phyloP scores from a whole-genome alignment of 2,329 filamentous ascomycete genomes.

The Nannizziopsis barbatae region DNA sequence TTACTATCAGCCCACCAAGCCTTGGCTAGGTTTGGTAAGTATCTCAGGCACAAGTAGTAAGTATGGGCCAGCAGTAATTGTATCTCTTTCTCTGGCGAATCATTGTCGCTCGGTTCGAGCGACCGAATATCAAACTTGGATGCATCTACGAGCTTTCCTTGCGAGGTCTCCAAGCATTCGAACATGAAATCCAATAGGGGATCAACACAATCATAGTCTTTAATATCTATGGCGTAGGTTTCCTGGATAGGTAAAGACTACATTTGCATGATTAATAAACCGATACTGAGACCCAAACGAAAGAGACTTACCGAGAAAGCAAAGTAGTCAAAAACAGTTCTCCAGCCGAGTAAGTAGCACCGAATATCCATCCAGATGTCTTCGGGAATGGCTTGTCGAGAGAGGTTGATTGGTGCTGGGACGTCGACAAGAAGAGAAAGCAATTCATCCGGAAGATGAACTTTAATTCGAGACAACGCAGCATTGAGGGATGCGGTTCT shows the following conservation, averaged over 20 bases:
- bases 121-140: conserved; percentile 59
- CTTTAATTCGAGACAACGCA: conserved; percentile 44
- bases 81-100: conserved; percentile 58
- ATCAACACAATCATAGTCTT: conserved; percentile 56
- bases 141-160: conserved; percentile 57
- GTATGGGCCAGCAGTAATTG: conserved; percentile 77
- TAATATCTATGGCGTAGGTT: conserved; percentile 70
- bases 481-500: conserved; percentile 72
- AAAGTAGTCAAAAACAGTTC: conserved; percentile 79
- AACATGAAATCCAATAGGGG: conserved; percentile 69
- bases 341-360: conserved; percentile 79
- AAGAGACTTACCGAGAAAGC: conserved; percentile 45
- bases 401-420: conserved; percentile 57
- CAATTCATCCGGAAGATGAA: conserved; percentile 69
- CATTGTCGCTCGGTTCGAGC: conserved; percentile 50
- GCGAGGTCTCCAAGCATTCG: conserved; percentile 69
- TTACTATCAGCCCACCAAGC: conserved; percentile 74
- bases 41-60: conserved; percentile 70
- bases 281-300: neutral
- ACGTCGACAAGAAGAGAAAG: conserved; percentile 70
- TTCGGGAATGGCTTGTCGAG: conserved; percentile 52
- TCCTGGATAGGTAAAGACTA: conserved; percentile 68
- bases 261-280: neutral
- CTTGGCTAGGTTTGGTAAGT: conserved; percentile 67
- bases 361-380: conserved; percentile 58